These are phyloP conservation scores for Phylloporus sp. DNA, from an alignment of 768 basidiomycete species.

Conservation along the genomic window DNA sequence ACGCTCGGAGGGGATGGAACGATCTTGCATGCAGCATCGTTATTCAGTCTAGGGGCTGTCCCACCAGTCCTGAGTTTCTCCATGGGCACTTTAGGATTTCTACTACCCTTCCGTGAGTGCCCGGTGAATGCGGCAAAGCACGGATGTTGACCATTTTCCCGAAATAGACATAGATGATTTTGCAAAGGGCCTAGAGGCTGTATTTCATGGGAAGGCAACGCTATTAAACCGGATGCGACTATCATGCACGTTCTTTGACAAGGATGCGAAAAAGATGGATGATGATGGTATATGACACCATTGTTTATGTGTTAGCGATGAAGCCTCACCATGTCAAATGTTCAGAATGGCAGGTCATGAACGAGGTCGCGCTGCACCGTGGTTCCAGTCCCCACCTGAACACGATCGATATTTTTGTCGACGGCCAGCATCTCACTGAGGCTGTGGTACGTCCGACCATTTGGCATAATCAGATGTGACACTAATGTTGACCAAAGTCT, in stretches of 20 bases:
- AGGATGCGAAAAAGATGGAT: slow-evolving; percentile 53
- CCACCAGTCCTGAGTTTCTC: slow-evolving; percentile 72
- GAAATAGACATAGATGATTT: slow-evolving; percentile 82
- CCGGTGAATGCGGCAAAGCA: neutral
- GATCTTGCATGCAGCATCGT: slow-evolving; percentile 85
- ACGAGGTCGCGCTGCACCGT: slow-evolving; percentile 89
- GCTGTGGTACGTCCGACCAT: slow-evolving; percentile 65
- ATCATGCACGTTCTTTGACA: slow-evolving; percentile 71
- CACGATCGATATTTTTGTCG: slow-evolving; percentile 89
- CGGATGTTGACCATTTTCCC: neutral
- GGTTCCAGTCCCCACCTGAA: slow-evolving; percentile 89
- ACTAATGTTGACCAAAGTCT: slow-evolving; percentile 47
- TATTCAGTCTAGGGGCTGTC: slow-evolving; percentile 87
- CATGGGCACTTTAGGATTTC: slow-evolving; percentile 85
- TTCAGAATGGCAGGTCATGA: slow-evolving; percentile 94
- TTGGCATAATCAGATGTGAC: slow-evolving; percentile 7
- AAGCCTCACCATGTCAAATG: neutral
- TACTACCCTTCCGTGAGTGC: slow-evolving; percentile 85
- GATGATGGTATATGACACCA: slow-evolving; percentile 47
- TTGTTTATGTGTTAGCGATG: neutral
- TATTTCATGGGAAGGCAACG: slow-evolving; percentile 74
- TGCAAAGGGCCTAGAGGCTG: slow-evolving; percentile 70
- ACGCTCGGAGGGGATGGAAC: slow-evolving; percentile 95
- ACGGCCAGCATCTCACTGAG: slow-evolving; percentile 93
- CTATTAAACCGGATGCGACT: slow-evolving; percentile 88